Evolutionary conservation across 495 filamentous ascomycete species (phyloP), one percentile per base, ranked within the genome.

Genomic region (Aspergillus biplanus): DNA sequence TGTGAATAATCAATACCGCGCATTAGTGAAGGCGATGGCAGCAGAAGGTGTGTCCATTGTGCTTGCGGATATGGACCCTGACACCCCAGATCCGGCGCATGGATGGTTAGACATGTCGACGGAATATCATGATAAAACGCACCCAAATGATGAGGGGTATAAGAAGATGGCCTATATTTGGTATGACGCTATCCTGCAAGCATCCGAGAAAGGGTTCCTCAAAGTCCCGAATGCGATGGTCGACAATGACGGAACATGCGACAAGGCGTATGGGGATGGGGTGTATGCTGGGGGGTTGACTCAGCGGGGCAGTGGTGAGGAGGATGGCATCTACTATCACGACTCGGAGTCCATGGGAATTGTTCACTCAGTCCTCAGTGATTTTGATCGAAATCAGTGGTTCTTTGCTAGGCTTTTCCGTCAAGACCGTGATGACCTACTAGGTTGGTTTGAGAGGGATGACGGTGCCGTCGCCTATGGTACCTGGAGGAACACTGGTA

Each of bases 111-210:
- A 44, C 15, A 15, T 9, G 9, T 9, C 9, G 3, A 44, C 39
- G 15, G 8, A 9, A 44, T 9, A 44, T 9, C 9, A 9, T 15
- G 54, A 56, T 21, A 34, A 34, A 5, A 56, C 54, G 12, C 54
- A 56, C 54, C 54, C 54, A 5, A 56, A 42, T 31, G 54, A 56
- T 8, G 34, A 3, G 6, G 54, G 54, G 4, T 56, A 56, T 18
- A 5, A 9, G 16, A 56, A 42, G 35, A 16, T 56, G 34, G 54
- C 54, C 4, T 5, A 33, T 16, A n/a, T 44, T 9, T 44, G 31
- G 32, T 56, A 16, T 15, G 15, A 44, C 8, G 39, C 9, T 15
- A 44, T 44, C 15, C 39, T 44, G 1, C 9, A 44, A 1, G 39
- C 39, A 44, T 44, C 9, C 1, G 39, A 44, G 9, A 9, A 15